Evolutionary conservation across 2,329 filamentous ascomycete genomes (phyloP), one percentile per base, ranked within the genome.

Genomic region (Ilyonectria mors-panacis): DNA sequence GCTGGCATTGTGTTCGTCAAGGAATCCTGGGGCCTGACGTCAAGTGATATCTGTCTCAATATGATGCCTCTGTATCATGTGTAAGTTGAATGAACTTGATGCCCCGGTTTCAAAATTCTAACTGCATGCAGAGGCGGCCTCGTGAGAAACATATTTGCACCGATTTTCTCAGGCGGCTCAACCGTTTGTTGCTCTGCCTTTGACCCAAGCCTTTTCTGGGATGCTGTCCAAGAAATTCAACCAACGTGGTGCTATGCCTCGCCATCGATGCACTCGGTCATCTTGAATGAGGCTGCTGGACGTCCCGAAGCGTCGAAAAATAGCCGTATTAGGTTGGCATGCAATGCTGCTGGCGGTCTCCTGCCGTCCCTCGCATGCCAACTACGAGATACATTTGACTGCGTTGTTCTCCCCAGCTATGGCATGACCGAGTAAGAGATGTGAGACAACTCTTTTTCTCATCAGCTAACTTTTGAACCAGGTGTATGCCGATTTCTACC

Each of bases 51-150:
- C 0, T 89, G 87, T 72, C 74, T 88, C 26, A 89, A 89, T 72
- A 88, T 88, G 84, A 89, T 89, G 87, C 87, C 87, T 0, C 77
- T 89, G 6, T 87, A 88, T 74, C 87, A 89, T 75, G 80, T 87
- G 83, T 86, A 80, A 79, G 84, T 81, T 56, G 6, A 6, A 30
- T 60, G 2, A 9, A 4, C 28, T 17, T 5, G 3, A 28, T 13
- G 26, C 10, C 23, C 21, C n/a, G 58, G 28, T 23, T 21, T 28
- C n/a, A n/a, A 19, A 57, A 63, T 23, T 60, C 48, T 47, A 37
- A 51, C 68, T 7, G 73, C 45, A 13, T 62, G 19, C 45, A 85
- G 83, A 21, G 87, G 87, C 48, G 87, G 87, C 13, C 78, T 89
- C 8, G 79, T 88, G 33, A 80, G 87, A 42, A 88, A 88, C 72